Base-by-base conservation (phyloP, 139 green algal genomes). In the Micractinium sp. region DNA sequence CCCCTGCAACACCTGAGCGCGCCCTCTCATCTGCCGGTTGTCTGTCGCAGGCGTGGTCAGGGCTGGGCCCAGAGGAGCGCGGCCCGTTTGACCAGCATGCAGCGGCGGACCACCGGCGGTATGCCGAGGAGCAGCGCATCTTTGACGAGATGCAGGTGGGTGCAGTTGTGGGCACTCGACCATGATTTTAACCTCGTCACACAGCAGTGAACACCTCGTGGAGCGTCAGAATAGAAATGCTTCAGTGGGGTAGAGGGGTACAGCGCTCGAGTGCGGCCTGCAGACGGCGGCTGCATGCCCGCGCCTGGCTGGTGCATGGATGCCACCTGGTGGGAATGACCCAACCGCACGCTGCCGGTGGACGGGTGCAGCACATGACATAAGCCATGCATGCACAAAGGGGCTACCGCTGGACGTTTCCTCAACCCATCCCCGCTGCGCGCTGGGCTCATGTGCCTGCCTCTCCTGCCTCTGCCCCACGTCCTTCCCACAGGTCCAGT, bases 131-230 rank as follows among this genome's bases (percentile, higher is more conserved):
- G 20, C 77, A 88, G 63, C 77, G 38, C 9, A n/a, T 63, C 12
- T 81, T 69, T 67, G 38, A 31, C 38, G 78, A 90, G 20, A 90
- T 94, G 82, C 90, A 94, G 74, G 61, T 73, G 12, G 90, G 82
- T 79, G 33, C 33, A 27, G 29, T 20, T 63, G 85, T 56, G 47
- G n/a, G n/a, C n/a, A n/a, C n/a, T n/a, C n/a, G n/a, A n/a, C n/a
- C n/a, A n/a, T n/a, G n/a, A n/a, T n/a, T n/a, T n/a, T n/a, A n/a
- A n/a, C n/a, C n/a, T n/a, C n/a, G n/a, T n/a, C n/a, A n/a, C n/a
- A n/a, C n/a, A n/a, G n/a, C n/a, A n/a, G n/a, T n/a, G n/a, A n/a
- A n/a, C n/a, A n/a, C n/a, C n/a, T n/a, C n/a, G n/a, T n/a, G n/a
- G n/a, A n/a, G 15, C 35, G 18, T 12, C 14, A 66, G 13, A 20